Conservation (phyloP, 75 land plant species). For the Azolla pinnata region DNA sequence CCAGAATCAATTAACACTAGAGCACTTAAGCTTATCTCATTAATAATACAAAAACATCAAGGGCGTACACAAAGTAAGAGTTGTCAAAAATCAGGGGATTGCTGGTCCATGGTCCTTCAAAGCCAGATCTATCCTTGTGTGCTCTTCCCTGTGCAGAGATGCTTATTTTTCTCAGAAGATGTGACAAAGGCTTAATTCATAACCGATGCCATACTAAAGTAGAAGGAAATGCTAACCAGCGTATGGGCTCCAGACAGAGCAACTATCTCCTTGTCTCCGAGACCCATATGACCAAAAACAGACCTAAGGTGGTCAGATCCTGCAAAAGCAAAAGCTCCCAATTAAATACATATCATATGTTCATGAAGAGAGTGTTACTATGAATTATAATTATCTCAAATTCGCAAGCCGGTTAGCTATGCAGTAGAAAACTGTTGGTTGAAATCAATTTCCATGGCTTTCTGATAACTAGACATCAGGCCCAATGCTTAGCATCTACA, state of each 20-base stretch:
- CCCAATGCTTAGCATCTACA: no score
- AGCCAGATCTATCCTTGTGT: conserved; percentile 44
- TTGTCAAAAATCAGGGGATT: conserved; percentile 33
- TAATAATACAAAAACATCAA: background rate
- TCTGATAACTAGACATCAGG: no score
- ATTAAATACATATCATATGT: no score
- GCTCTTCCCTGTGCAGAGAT: conserved; percentile 33
- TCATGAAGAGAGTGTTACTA: no score
- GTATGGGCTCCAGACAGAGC: conserved; percentile 96
- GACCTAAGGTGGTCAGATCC: conserved; percentile 73
- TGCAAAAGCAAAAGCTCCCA: conserved; percentile 9
- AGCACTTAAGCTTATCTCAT: background rate
- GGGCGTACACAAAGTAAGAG: conserved; percentile 27
- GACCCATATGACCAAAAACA: conserved; percentile 74
- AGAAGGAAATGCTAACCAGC: conserved; percentile 37
- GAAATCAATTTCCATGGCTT: no score
- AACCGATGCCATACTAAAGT: background rate
- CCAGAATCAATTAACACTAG: background rate
- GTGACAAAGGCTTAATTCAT: no score
- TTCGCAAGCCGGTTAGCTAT: no score
- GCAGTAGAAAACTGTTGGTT: no score
- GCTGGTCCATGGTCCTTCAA: conserved; percentile 37
- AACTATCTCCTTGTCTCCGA: conserved; percentile 80
- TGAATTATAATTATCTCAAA: no score
- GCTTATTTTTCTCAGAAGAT: no score